Evolutionary conservation across 176 grass and related monocot genomes (phyloP).

Genomic region (Alopecurus myosuroides): DNA sequence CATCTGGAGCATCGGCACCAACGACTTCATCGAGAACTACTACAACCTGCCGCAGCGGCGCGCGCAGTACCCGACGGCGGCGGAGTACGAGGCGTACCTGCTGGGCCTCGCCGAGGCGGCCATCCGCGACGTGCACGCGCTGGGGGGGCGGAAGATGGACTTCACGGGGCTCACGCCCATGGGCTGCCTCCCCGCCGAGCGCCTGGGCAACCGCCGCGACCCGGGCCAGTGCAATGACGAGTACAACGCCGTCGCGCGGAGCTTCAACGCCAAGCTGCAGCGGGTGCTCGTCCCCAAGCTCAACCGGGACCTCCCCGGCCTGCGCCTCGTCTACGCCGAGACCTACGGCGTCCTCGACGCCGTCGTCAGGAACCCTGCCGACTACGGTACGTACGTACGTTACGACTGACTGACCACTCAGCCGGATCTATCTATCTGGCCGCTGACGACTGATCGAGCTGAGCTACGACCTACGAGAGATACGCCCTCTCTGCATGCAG

Average conservation of each 20-base stretch:
- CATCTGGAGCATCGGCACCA: slow-evolving; percentile 79
- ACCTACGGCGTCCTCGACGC: slow-evolving; percentile 27
- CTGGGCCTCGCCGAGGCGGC: slow-evolving; percentile 29
- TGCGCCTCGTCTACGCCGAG: slow-evolving; percentile 37
- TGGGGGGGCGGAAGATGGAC: slow-evolving; percentile 48
- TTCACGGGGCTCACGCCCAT: slow-evolving; percentile 47
- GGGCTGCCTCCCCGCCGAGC: slow-evolving; percentile 49
- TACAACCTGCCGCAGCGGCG: slow-evolving; percentile 30
- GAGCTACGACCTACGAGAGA: not conserved
- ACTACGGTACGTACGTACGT: slow-evolving; percentile 32
- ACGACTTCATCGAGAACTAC: slow-evolving; percentile 98
- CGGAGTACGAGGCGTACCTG: slow-evolving; percentile 41
- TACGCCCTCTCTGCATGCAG: not conserved
- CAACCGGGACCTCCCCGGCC: slow-evolving; percentile 8
- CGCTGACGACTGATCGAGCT: not conserved
- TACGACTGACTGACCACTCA: not conserved
- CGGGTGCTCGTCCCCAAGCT: slow-evolving; percentile 14
- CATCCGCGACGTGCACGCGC: slow-evolving; percentile 33
- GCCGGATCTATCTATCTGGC: too few relatives aligned
- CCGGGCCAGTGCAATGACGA: slow-evolving; percentile 44
- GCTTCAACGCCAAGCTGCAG: slow-evolving; percentile 50
- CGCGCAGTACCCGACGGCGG: slow-evolving; percentile 30
- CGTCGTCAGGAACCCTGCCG: slow-evolving; percentile 30
- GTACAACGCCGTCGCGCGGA: slow-evolving; percentile 45
- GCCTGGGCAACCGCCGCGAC: slow-evolving; percentile 19